Base-by-base conservation (phyloP, 352 stramenopile species). In the Salisapilia sapeloensis region DNA sequence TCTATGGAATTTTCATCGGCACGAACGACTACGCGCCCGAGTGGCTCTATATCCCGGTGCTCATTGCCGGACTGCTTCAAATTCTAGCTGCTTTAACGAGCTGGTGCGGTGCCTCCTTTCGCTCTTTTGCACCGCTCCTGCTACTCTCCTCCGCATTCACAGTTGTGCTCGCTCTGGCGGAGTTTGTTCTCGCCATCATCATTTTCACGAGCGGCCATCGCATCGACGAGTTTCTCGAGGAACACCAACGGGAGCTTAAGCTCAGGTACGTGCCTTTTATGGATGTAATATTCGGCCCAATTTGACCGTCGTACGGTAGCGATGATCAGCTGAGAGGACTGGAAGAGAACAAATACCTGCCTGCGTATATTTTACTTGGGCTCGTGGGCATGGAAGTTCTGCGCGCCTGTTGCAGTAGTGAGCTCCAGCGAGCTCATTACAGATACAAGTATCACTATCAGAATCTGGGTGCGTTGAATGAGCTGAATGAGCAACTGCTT, bases 401-500 rank as follows among this genome's bases (percentile, higher is more conserved):
- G 24, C 55, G 66, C 31, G 77, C 76, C 29, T 79, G 66, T 38
- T 83, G 62, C 46, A 79, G 60, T 48, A 71, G 56, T 42, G 53
- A 62, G 26, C 41, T 69, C 14, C 44, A 56, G 29, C 64, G 55
- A 28, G 48, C 46, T 22, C 55, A 63, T 27, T 49, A 58, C 25
- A 41, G 60, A 29, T 52, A 52, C 35, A 74, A 74, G 45, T 79
- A 72, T 25, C 53, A 60, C 16, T 78, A 79, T 44, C 46, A 33
- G 25, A 61, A 69, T 24, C 52, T 87, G 8, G 52, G 42, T 19
- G 56, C 60, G 15, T 45, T 87, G 13, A 44, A 51, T 6, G 67
- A 72, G 39, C 56, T 87, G 23, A 65, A 87, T 33, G 62, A 80
- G 19, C 56, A 81, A 25, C 48, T 87, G 11, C 33, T 87, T 25